These are phyloP conservation scores for Botrytis cinerea DNA, from an alignment of 2,329 filamentous ascomycete species.

Conservation along the genomic window DNA sequence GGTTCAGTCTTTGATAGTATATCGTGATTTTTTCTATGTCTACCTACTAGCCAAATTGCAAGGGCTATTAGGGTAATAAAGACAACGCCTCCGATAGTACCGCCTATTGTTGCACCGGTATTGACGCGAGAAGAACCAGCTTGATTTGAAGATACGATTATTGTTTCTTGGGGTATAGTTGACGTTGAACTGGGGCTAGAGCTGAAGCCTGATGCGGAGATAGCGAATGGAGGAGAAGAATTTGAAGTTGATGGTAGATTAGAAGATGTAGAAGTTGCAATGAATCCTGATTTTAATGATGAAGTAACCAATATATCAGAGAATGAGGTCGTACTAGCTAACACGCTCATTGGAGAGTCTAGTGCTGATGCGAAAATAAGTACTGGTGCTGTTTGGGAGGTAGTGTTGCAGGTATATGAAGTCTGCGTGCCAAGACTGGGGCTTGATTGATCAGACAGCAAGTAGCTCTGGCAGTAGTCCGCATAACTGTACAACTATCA, in stretches of 20 bases:
- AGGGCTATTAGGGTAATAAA: fast-evolving
- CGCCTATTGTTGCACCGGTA: background rate
- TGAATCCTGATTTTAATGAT: too few species aligned
- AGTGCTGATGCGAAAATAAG: background rate
- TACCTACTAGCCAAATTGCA: background rate
- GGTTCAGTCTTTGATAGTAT: background rate
- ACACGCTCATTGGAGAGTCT: background rate
- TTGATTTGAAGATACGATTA: background rate
- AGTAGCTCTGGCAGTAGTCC: background rate
- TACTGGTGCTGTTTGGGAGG: background rate
- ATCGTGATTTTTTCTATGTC: background rate
- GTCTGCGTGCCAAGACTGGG: background rate
- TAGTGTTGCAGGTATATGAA: background rate
- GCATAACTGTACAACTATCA: background rate
- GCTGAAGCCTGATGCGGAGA: background rate
- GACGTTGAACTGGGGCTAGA: background rate
- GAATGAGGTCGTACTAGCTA: background rate
- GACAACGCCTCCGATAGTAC: background rate
- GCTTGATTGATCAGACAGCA: background rate
- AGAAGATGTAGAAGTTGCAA: too few species aligned
- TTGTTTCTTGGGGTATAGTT: background rate
- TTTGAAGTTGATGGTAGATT: background rate
- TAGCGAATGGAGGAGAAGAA: background rate
- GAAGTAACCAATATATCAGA: background rate
- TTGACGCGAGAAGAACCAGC: background rate